phyloP scores from a whole-genome alignment of 768 basidiomycete species.

The Tulasnella sp. region DNA sequence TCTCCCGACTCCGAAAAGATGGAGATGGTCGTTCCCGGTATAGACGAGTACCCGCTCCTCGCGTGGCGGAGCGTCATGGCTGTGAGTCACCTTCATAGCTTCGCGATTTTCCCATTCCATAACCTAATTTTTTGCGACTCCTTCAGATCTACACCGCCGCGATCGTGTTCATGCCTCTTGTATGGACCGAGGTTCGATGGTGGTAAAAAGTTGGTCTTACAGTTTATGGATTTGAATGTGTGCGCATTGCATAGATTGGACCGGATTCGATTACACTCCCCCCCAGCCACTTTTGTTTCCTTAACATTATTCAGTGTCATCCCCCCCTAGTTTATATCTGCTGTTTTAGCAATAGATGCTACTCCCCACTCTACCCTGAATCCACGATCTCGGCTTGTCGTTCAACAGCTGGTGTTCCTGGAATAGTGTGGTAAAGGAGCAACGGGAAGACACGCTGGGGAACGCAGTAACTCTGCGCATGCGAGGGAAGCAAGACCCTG shows the following conservation, averaged over 20 bases:
- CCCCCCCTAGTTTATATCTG: background rate
- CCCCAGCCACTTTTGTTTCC: background rate
- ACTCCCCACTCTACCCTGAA: background rate
- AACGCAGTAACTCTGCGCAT: too few species aligned
- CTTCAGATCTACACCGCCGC: slow-evolving; percentile 86
- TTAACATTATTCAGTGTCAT: slow-evolving; percentile 12
- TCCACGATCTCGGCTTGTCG: background rate
- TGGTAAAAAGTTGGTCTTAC: slow-evolving; percentile 39
- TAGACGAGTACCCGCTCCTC: slow-evolving; percentile 67
- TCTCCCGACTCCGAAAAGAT: slow-evolving; percentile 7
- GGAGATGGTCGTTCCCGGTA: slow-evolving; percentile 44
- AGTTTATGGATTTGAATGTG: background rate
- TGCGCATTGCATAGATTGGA: background rate
- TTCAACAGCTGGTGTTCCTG: background rate
- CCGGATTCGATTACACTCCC: slow-evolving; percentile 9
- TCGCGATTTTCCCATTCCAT: too few species aligned
- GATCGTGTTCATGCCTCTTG: slow-evolving; percentile 78
- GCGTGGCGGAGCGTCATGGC: slow-evolving; percentile 59
- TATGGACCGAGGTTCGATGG: slow-evolving; percentile 85
- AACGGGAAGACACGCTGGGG: too few species aligned
- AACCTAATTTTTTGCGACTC: slow-evolving; percentile 14
- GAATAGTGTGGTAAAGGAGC: too few species aligned
- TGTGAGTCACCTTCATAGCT: slow-evolving; percentile 47
- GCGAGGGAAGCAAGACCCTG: too few species aligned
- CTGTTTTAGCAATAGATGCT: background rate